Conservation (phyloP, 192 early-diverging fungal genomes). For the Rhizophagus clarus region DNA sequence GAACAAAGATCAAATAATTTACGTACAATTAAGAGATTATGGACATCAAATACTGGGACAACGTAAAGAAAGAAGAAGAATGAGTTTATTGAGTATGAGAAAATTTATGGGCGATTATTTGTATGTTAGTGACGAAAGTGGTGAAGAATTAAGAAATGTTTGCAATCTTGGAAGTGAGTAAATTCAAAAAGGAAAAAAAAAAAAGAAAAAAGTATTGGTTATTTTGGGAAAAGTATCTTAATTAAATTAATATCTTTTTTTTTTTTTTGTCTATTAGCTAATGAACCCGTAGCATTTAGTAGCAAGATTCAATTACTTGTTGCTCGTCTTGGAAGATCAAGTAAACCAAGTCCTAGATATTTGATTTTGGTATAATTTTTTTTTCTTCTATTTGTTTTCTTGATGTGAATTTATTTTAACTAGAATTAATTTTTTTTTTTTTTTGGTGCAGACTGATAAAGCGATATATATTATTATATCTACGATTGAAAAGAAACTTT, state of each 20-base stretch:
- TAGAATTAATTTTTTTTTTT: neutral
- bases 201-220: no score
- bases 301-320: slow-evolving; percentile 61
- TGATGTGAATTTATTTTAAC: neutral
- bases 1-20: slow-evolving; percentile 85
- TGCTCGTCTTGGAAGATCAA: slow-evolving; percentile 72
- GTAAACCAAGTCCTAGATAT: slow-evolving; percentile 68
- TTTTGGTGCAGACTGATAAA: slow-evolving; percentile 53
- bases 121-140: slow-evolving; percentile 55
- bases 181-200: neutral
- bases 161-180: slow-evolving; percentile 44
- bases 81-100: slow-evolving; percentile 78
- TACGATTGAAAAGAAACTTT: slow-evolving; percentile 54
- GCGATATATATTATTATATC: slow-evolving; percentile 62
- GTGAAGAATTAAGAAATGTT: slow-evolving; percentile 50
- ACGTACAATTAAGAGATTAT: slow-evolving; percentile 90
- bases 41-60: slow-evolving; percentile 87
- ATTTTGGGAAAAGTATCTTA: no score
- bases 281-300: slow-evolving; percentile 65
- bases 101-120: slow-evolving; percentile 94
- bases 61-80: slow-evolving; percentile 91
- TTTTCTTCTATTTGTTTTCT: neutral
- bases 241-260: neutral
- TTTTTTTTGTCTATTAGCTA: slow-evolving; percentile 33
- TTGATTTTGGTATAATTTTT: slow-evolving; percentile 60